Conservation (phyloP, 805 yeast genomes). For the Priceomyces haplophilus region DNA sequence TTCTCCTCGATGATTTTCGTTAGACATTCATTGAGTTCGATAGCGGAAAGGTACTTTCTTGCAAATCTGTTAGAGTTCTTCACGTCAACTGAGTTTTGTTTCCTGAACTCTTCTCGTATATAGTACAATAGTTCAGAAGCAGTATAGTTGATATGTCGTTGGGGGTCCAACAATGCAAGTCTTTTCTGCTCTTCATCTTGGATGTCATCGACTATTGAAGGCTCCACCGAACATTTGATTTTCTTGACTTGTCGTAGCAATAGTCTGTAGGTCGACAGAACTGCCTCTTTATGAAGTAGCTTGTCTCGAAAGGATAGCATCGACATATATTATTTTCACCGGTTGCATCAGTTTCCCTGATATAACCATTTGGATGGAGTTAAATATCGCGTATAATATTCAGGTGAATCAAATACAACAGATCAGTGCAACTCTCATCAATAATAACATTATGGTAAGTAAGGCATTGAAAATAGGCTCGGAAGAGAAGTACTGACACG, state of each 20-base stretch:
- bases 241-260: slow-evolving; percentile 5
- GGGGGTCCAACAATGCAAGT: slow-evolving; percentile 8
- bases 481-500: slow-evolving; percentile 5
- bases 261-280: slow-evolving; percentile 9
- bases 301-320: slow-evolving; percentile 1
- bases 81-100: background rate
- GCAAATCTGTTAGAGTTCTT: slow-evolving; percentile 4
- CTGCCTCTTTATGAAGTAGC: slow-evolving; percentile 6
- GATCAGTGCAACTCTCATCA: background rate
- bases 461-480: background rate
- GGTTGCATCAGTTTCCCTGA: background rate
- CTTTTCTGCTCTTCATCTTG: slow-evolving; percentile 4
- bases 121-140: slow-evolving; percentile 16
- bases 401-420: background rate
- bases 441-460: slow-evolving; percentile 3
- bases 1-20: background rate
- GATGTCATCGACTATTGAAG: background rate
- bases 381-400: background rate
- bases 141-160: slow-evolving; percentile 13
- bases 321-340: slow-evolving; percentile 2
- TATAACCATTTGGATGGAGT: background rate
- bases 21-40: slow-evolving; percentile 11
- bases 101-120: slow-evolving; percentile 15
- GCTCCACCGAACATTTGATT: background rate
- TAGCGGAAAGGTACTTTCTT: slow-evolving; percentile 12